phyloP scores from a whole-genome alignment of 164 flowering plant species.

The Tinospora cordifolia region DNA sequence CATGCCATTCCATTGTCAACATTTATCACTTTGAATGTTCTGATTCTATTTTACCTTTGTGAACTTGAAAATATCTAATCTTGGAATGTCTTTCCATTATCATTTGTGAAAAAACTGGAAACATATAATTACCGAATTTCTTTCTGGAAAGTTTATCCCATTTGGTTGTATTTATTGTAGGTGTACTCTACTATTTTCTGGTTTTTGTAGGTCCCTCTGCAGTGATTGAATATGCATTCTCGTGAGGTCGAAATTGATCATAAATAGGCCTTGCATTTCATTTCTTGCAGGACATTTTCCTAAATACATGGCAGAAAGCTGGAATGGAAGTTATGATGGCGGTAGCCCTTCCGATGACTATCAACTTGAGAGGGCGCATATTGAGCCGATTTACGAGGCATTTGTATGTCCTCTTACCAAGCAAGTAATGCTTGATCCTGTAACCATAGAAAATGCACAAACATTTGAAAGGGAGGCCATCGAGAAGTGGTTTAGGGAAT shows the following conservation, averaged over 20 bases:
- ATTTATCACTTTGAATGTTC: neutral
- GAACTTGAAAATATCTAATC: too few species aligned
- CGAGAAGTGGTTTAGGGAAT: slow-evolving; percentile 88
- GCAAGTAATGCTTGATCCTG: slow-evolving; percentile 90
- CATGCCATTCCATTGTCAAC: neutral
- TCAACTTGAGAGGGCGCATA: slow-evolving; percentile 54
- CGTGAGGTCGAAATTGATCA: neutral
- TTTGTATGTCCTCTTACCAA: slow-evolving; percentile 90
- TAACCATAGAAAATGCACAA: slow-evolving; percentile 77
- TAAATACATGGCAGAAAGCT: slow-evolving; percentile 55
- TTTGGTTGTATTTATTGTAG: neutral
- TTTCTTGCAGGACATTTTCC: slow-evolving; percentile 13
- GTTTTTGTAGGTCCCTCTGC: neutral
- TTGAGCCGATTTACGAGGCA: slow-evolving; percentile 85
- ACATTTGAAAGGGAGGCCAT: slow-evolving; percentile 91
- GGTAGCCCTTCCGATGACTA: slow-evolving; percentile 71
- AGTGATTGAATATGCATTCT: neutral
- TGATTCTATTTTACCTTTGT: too few species aligned
- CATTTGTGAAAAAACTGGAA: too few species aligned
- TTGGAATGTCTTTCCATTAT: too few species aligned
- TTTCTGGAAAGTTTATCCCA: too few species aligned
- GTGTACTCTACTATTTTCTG: neutral
- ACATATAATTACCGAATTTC: too few species aligned
- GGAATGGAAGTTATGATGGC: slow-evolving; percentile 56
- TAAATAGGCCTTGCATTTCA: neutral